Conservation (phyloP, 768 basidiomycete genomes). For the Lentinula guzmanii region DNA sequence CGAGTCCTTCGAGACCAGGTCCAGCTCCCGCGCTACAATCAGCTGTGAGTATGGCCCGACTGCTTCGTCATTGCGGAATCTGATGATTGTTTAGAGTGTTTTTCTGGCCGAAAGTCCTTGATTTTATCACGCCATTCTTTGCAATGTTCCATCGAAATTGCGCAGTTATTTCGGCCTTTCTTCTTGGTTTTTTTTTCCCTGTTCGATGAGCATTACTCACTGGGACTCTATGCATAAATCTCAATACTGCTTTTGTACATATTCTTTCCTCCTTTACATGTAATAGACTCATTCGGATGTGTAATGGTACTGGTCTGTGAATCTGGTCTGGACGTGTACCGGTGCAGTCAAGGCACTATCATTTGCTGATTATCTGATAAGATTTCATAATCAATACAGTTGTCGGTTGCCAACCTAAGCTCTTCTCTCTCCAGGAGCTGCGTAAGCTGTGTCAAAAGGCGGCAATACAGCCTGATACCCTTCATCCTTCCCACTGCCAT, state of each 20-base stretch:
- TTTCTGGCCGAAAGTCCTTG: not conserved
- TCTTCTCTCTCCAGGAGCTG: not conserved
- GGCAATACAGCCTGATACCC: not conserved
- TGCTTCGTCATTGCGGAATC: not conserved
- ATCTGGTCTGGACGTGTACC: too few species aligned
- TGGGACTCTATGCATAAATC: too few species aligned
- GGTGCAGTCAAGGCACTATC: too few species aligned
- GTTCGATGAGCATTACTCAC: too few species aligned
- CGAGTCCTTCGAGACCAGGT: not conserved
- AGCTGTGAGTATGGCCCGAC: not conserved
- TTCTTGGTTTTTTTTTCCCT: not conserved
- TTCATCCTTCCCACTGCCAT: slow-evolving; percentile 20
- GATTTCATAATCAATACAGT: not conserved
- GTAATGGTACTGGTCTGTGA: too few species aligned
- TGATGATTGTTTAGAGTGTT: not conserved
- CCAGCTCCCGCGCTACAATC: not conserved
- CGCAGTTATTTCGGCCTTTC: not conserved
- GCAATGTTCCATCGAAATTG: not conserved
- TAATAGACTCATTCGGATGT: too few species aligned
- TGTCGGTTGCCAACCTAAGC: not conserved
- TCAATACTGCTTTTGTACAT: too few species aligned
- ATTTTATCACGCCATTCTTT: not conserved
- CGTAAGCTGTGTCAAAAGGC: not conserved
- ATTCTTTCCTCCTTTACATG: too few species aligned
- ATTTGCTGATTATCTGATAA: too few species aligned